Conservation (phyloP, 306 rosid genomes). For the Vigna radiata region DNA sequence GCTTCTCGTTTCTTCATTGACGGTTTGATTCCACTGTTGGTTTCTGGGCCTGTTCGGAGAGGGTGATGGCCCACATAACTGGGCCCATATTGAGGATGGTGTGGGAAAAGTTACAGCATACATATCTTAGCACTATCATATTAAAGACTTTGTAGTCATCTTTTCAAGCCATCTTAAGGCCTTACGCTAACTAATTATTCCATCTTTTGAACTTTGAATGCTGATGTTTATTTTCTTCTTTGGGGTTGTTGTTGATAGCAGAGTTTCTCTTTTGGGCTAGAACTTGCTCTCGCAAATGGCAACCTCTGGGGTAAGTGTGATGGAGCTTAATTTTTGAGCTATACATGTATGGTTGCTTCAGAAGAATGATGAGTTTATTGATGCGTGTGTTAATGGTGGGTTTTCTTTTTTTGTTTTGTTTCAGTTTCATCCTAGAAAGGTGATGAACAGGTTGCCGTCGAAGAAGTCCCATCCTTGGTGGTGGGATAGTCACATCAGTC, state of each 20-base stretch:
- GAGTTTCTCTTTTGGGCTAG: conserved; percentile 32
- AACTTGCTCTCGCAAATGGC: conserved; percentile 59
- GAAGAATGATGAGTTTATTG: not conserved
- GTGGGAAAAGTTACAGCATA: conserved; percentile 6
- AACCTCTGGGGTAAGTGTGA: conserved; percentile 60
- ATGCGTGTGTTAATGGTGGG: not conserved
- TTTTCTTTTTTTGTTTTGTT: conserved; percentile 8
- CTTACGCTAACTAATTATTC: conserved; percentile 31
- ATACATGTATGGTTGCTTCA: conserved; percentile 14
- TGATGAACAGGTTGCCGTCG: conserved; percentile 68
- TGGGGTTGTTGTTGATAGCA: not conserved
- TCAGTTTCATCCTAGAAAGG: conserved; percentile 59
- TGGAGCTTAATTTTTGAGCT: conserved; percentile 14
- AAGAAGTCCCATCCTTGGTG: conserved; percentile 87
- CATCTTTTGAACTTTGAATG: conserved; percentile 15
- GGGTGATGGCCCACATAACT: conserved; percentile 37
- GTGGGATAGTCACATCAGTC: conserved; percentile 93
- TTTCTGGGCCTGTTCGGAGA: conserved; percentile 32
- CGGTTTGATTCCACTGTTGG: conserved; percentile 13
- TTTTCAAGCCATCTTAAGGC: conserved; percentile 24
- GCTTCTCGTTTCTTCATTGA: conserved; percentile 1
- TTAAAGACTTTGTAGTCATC: conserved; percentile 23
- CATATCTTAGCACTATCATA: not conserved
- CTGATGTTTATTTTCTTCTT: conserved; percentile 27
- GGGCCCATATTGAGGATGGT: conserved; percentile 26